A percentile compares a stretch with the other conserved stretches of the same genome.
Conservation (phyloP, 1,139 yeast genomes). For the Magnusiomyces tetraspermus region DNA sequence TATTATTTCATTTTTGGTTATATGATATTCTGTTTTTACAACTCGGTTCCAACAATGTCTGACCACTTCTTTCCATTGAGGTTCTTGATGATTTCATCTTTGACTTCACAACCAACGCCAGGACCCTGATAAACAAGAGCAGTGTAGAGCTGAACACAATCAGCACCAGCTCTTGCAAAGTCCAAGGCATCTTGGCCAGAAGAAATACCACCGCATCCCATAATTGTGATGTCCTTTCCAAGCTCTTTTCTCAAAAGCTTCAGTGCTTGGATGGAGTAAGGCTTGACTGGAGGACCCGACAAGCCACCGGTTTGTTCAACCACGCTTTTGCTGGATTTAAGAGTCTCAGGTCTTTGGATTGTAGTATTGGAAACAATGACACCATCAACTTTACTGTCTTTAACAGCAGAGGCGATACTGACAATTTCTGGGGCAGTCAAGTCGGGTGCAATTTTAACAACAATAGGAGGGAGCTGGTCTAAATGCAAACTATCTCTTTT, state of each 20-base stretch:
- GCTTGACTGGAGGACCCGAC: conserved; percentile 88
- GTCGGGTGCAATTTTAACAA: conserved; percentile 93
- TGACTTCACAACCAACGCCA: conserved; percentile 67
- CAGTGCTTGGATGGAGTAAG: conserved; percentile 63
- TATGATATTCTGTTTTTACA: background rate
- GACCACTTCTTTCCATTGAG: conserved; percentile 75
- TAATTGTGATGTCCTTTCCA: conserved; percentile 61
- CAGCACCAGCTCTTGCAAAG: conserved; percentile 89
- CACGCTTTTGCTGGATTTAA: conserved; percentile 43
- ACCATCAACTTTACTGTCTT: conserved; percentile 73
- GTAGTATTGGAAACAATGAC: conserved; percentile 90
- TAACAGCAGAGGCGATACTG: conserved; percentile 76
- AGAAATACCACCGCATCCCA: conserved; percentile 93
- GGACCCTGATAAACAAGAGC: conserved; percentile 92
- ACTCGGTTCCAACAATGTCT: conserved; percentile 30
- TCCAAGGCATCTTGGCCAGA: conserved; percentile 81
- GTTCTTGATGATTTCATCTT: conserved; percentile 62
- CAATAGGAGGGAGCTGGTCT: conserved; percentile 44
- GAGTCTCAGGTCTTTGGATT: conserved; percentile 56
- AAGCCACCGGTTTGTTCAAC: conserved; percentile 71
- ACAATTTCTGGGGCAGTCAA: conserved; percentile 70
- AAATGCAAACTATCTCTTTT: conserved; percentile 30
- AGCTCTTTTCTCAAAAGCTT: conserved; percentile 62
- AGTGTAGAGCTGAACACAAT: conserved; percentile 76
- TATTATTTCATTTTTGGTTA: too few relatives aligned